Base-by-base conservation (phyloP, 805 yeast genomes). In the Pichia ethanolica region DNA sequence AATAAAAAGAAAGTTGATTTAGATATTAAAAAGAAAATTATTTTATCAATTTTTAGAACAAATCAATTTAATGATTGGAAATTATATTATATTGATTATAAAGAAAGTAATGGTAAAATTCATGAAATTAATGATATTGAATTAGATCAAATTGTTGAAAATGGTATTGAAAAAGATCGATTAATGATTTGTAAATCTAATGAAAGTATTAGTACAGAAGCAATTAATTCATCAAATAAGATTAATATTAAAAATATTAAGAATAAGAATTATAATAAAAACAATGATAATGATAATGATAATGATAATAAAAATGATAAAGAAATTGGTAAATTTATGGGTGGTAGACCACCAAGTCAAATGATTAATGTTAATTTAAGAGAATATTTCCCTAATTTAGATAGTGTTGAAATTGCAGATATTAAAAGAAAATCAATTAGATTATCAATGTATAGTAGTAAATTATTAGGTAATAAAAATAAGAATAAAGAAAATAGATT, bases 271-370 rank as follows among this genome's bases (percentile, higher is more conserved):
- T 20, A 2, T 20, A 20, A 27, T 32, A 20, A 25, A 12, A 14
- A 5, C 4, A 26, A 28, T 35, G 20, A 37, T 35, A 8, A 49
- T 54, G 32, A 42, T 33, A 40, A 47, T 30, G 20, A n/a, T 37
- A n/a, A 9, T 50, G 34, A 14, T 42, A 33, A 28, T n/a, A 25
- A 5, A 5, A 20, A 28, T 39, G 33, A 45, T 35, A 9, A 50
- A 55, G 36, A 45, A 34, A 44, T 51, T 27, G 20, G 51, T 37
- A 20, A 70, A 48, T 75, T 86, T 51, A 83, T 83, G 65, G 95
- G 95, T 27, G 96, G 88, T 64, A 74, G 99, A 60, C 99, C 99
- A 7, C 90, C 98, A 1, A 83, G 93, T 52, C 95, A 89, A 61
- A 76, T 90, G 57, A 93, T 91, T 53, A 87, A 97, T 1, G 82